Base-by-base conservation (phyloP, 306 rosid genomes). In the Sechiopsis laciniata region DNA sequence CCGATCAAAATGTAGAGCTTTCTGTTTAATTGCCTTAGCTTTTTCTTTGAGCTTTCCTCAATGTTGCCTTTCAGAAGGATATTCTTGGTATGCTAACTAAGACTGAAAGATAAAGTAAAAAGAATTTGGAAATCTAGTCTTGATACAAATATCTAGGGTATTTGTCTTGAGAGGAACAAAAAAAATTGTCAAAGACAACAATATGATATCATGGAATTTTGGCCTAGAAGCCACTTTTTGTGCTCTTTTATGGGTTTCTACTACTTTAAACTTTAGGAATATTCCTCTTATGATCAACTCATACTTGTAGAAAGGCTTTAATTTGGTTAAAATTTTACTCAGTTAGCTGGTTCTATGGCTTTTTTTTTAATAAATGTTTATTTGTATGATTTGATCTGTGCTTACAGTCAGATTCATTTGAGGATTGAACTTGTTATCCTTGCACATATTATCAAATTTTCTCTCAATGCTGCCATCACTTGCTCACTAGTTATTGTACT, bases 401-500 rank as follows among this genome's bases (percentile, higher is more conserved):
- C 6, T 40, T 40, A 40, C 6, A 6, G 46, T 40, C 46, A 5
- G 46, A 40, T 40, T 6, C 8, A 40, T 40, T 40, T 40, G 8
- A 40, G 46, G 46, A 1, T 40, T 46, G 52, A 46, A 46, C 52
- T 68, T 48, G 1, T 48, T 68, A 14, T 16, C 35, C 72, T 66
- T 66, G n/a, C 54, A 42, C 72, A 66, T 19, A 66, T 40, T 22
- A 7, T 68, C 55, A 48, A 14, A 20, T 46, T 68, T 4, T 7
- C 57, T 12, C 13, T 2, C 0, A 12, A 26, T 72, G 24, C 58
- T 8, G 45, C 52, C 8, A 40, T 40, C 6, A 40, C 46, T 40
- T 40, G 46, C 42, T 68, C 57, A 68, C 64, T 19, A 55, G 40
- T 55, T 55, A 55, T 19, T 12, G 56, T 46, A 68, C 73, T 2